Base-by-base conservation (phyloP, 352 stramenopile species). In the Phytopythium helicoides region DNA sequence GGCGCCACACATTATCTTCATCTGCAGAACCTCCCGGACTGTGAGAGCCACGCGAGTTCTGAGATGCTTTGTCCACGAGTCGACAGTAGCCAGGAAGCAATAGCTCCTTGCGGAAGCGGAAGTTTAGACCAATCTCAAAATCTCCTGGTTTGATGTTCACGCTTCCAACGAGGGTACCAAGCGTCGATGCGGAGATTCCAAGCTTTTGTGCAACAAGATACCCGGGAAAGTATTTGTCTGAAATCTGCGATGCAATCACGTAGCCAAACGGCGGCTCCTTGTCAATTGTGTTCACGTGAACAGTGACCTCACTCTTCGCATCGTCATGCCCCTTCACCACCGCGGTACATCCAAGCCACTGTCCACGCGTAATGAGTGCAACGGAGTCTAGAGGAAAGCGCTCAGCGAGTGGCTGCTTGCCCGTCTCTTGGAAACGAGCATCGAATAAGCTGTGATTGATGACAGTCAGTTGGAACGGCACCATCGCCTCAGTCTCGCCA, bases 391-490 rank as follows among this genome's bases (percentile, higher is more conserved):
- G 39, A 40, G 90, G 92, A 54, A 99, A 99, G 0, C 96, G 85
- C 47, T 98, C 81, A 21, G 80, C 71, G 6, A 98, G 41, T n/a
- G 81, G 50, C 22, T 96, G 66, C 0, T 81, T 81, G 31, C 73
- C 74, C 9, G 75, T 83, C 62, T 98, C 92, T 28, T 89, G 69
- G 64, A 99, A 99, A 23, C 97, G 86, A 16, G 89, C 86, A 69
- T 99, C 97, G 21, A 94, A 80, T n/a, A 97, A 72, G 28, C 94
- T 84, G 38, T 85, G 86, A 42, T 94, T 82, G 56, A 88, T 90
- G 19, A 99, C 79, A 12, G 92, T 91, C 42, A 99, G 74, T 60
- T 99, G 97, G n/a, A 97, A 77, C 6, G 97, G 97, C 47, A 99
- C 81, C 28, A 98, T 82, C 18, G 96, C 91, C 66, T 98, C 94